Base-by-base conservation (phyloP, 1,284 basidiomycete species). In the Termitomyces sp. region DNA sequence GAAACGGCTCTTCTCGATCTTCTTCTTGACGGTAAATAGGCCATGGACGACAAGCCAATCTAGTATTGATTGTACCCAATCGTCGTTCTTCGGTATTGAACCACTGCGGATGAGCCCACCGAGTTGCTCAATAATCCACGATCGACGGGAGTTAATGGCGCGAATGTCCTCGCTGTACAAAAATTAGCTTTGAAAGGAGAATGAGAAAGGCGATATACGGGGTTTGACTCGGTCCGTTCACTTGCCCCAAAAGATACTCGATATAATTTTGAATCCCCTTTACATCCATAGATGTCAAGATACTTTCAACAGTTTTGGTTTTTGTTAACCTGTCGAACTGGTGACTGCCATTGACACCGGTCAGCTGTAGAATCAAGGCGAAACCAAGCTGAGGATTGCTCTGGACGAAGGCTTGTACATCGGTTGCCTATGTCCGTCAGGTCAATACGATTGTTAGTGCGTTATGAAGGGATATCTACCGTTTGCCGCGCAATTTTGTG, bases 261-360 rank as follows among this genome's bases (percentile, higher is more conserved):
- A 95, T 82, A 70, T 95, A 98, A 43, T 76, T 81, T 60, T 82
- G 80, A 56, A 97, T 90, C 8, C 92, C 93, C 1, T 83, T 77
- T 1, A 74, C 73, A 64, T 89, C 84, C 78, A 95, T 85, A 28
- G 83, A 84, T 2, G 84, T 79, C 52, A 98, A 75, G 55, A 98
- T 87, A 3, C 81, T 82, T 70, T 97, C 94, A 41, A 98, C 83
- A 0, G 93, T 97, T 75, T 95, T 97, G 26, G 94, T 96, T 70
- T 87, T 90, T 5, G 95, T 98, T 57, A 97, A 73, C 65, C 82
- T 88, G 72, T 98, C 95, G 63, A 98, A 98, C 69, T 95, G 90
- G 52, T 85, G 83, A 62, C 82, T 88, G 12, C 94, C 94, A 66
- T 96, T 81, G 56, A 86, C 81, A 39, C 94, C 94, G 1, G 93